phyloP scores from a whole-genome alignment of 2,329 filamentous ascomycete species.

The Claviceps sp. region DNA sequence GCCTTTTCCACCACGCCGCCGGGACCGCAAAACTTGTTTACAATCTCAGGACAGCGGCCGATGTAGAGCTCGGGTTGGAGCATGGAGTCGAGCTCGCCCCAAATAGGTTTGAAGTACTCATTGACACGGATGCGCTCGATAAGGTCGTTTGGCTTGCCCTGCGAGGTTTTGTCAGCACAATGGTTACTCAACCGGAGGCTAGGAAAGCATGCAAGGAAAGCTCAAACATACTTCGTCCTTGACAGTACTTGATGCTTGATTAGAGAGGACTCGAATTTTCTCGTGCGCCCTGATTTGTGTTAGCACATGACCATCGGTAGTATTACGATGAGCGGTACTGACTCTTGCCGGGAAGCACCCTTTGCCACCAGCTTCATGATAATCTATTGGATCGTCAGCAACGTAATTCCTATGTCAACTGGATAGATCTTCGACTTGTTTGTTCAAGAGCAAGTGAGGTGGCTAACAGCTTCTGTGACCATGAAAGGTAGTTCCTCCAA shows the following conservation, averaged over 20 bases:
- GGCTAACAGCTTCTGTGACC: conserved; percentile 35
- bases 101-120: conserved; percentile 63
- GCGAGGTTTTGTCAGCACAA: not conserved
- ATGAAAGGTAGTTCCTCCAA: conserved; percentile 78
- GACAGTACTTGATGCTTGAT: conserved; percentile 55
- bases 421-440: too few relatives aligned
- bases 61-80: conserved; percentile 45
- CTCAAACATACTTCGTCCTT: conserved; percentile 24
- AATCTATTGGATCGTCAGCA: conserved; percentile 26
- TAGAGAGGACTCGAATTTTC: conserved; percentile 69
- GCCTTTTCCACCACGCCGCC: conserved; percentile 25
- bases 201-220: not conserved
- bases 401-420: too few relatives aligned
- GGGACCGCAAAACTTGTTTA: conserved; percentile 30
- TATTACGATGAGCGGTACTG: not conserved
- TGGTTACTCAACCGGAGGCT: not conserved
- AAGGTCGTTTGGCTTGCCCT: conserved; percentile 65
- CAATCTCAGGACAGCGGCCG: conserved; percentile 31
- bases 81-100: conserved; percentile 53
- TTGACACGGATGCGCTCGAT: conserved; percentile 61
- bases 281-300: conserved; percentile 51
- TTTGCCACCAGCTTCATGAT: conserved; percentile 66
- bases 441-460: not conserved
- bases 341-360: conserved; percentile 59
- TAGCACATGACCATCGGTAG: not conserved